phyloP scores from a whole-genome alignment of 108 stramenopile genomes.

The Parietichytrium sp. region DNA sequence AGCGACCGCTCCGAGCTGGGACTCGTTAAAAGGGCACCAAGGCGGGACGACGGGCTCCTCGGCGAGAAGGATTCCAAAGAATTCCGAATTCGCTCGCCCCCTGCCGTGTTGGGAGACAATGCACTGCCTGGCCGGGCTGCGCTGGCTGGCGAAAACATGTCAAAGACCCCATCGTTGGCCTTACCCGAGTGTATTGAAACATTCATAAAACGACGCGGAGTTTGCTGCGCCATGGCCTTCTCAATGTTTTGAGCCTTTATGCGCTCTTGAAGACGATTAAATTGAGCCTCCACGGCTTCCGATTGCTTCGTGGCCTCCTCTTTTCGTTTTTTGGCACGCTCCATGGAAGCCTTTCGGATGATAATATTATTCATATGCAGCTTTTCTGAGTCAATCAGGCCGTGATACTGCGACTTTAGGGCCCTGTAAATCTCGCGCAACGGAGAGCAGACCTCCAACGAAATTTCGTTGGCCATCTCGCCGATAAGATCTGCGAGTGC shows the following conservation, averaged over 20 bases:
- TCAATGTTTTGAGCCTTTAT: neutral
- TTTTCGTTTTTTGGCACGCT: neutral
- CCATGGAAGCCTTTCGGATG: neutral
- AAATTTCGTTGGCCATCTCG: slow-evolving; percentile 2
- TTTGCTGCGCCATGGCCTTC: neutral
- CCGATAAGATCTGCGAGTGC: neutral
- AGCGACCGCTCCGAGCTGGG: slow-evolving; percentile 32
- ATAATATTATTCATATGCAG: neutral
- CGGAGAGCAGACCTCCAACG: neutral
- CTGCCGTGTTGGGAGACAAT: no score
- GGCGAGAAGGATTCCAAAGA: no score
- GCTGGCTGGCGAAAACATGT: no score
- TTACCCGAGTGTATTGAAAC: no score
- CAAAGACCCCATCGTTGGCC: no score
- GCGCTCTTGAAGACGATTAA: neutral
- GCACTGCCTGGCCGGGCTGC: no score
- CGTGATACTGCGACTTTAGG: neutral
- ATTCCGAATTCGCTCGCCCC: no score
- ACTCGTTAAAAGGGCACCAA: no score
- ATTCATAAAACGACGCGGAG: no score
- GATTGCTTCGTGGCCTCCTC: neutral
- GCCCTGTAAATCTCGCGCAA: neutral
- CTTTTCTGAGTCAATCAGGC: neutral
- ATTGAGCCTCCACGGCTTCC: neutral
- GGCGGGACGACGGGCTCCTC: no score